Percentiles rank a stretch among this genome's conserved stretches.
Conservation (phyloP, 108 stramenopile species). For the Stephanodiscus minutulus region DNA sequence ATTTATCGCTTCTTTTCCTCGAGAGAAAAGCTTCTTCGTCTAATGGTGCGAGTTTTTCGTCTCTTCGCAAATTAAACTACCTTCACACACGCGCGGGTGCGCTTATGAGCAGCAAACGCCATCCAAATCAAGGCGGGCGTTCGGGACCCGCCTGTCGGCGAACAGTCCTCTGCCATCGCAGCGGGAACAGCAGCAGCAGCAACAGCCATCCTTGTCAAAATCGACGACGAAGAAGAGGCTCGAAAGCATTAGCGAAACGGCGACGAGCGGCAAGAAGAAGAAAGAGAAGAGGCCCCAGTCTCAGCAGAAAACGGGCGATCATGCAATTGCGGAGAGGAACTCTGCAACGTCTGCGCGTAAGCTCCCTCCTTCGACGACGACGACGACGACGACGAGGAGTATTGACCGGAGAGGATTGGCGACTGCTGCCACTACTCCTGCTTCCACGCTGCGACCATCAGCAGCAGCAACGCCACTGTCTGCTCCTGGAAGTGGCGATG, state of each 20-base stretch:
- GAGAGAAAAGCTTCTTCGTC: not conserved
- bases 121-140: constrained; percentile 1
- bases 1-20: not conserved
- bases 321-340: not conserved
- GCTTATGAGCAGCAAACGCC: constrained; percentile 3
- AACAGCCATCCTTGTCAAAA: constrained; percentile 7
- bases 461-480: constrained; percentile 2
- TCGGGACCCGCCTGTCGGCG: constrained; percentile 29
- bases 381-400: not conserved
- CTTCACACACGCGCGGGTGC: not conserved
- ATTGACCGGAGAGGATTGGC: not conserved
- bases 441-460: not conserved
- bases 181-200: not conserved
- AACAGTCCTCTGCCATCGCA: constrained; percentile 19
- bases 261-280: constrained; percentile 7
- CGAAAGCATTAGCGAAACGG: not conserved
- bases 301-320: not conserved
- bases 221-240: not conserved
- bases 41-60: not conserved
- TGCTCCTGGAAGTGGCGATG: not conserved
- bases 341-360: not conserved
- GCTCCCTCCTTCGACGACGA: not conserved
- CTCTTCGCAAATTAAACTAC: not conserved
- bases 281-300: not conserved
- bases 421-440: not conserved